Percentiles rank a stretch among this genome's conserved stretches.
phyloP scores from a whole-genome alignment of 768 basidiomycete genomes.

The Pisolithus albus region DNA sequence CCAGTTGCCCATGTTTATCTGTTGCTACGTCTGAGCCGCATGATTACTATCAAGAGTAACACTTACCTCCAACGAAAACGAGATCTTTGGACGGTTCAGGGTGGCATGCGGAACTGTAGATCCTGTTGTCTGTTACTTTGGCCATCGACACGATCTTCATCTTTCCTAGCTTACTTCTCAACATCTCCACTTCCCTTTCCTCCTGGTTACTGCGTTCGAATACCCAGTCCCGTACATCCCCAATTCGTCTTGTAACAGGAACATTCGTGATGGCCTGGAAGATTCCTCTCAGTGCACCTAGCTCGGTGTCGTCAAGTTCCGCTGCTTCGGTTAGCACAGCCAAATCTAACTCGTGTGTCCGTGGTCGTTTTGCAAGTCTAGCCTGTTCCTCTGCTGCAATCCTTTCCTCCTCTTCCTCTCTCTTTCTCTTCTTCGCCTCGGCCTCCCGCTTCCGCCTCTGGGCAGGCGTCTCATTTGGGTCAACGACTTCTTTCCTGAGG shows the following conservation, averaged over 20 bases:
- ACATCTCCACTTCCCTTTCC: slow-evolving; percentile 40
- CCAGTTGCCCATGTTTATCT: slow-evolving; percentile 82
- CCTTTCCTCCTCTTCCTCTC: slow-evolving; percentile 56
- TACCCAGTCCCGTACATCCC: slow-evolving; percentile 45
- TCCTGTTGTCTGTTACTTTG: slow-evolving; percentile 67
- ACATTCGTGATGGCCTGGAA: slow-evolving; percentile 36
- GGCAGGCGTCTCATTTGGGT: slow-evolving; percentile 59
- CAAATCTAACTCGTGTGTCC: slow-evolving; percentile 61
- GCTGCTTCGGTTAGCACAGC: slow-evolving; percentile 43
- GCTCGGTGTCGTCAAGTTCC: slow-evolving; percentile 39
- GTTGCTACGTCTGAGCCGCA: slow-evolving; percentile 1
- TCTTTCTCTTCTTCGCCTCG: slow-evolving; percentile 49
- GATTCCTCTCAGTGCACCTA: slow-evolving; percentile 38
- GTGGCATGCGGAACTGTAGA: slow-evolving; percentile 78
- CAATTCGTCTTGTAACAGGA: slow-evolving; percentile 32
- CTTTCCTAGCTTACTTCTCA: slow-evolving; percentile 47
- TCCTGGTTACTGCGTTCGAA: slow-evolving; percentile 44
- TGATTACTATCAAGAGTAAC: not conserved
- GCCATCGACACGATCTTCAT: slow-evolving; percentile 69
- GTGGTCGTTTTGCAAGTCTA: slow-evolving; percentile 58
- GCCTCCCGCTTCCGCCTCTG: slow-evolving; percentile 63
- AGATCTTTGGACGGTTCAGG: slow-evolving; percentile 74
- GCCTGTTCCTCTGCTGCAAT: slow-evolving; percentile 56
- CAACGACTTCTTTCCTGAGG: slow-evolving; percentile 40
- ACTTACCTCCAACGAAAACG: slow-evolving; percentile 77